phyloP scores from a whole-genome alignment of 2,329 filamentous ascomycete genomes.

The Penicillium aurantiogriseum region DNA sequence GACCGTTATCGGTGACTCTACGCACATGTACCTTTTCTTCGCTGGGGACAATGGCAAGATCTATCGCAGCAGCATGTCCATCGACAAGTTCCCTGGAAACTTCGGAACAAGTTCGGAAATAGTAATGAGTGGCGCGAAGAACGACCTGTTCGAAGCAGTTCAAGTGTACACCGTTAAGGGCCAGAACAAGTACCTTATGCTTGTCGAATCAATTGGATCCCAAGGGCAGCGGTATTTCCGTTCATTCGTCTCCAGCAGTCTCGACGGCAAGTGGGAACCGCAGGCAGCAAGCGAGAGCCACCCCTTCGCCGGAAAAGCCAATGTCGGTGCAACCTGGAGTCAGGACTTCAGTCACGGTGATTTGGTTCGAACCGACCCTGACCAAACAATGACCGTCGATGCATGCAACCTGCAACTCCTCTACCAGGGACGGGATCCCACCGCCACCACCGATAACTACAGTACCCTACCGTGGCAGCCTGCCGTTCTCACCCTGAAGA shows the following conservation, averaged over 20 bases:
- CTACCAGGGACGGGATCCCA: conserved; percentile 58
- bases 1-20: conserved; percentile 60
- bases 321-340: conserved; percentile 64
- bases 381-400: conserved; percentile 63
- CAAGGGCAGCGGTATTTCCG: conserved; percentile 61
- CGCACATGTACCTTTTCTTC: conserved; percentile 67
- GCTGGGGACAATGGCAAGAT: conserved; percentile 66
- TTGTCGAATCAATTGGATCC: conserved; percentile 60
- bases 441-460: conserved; percentile 47
- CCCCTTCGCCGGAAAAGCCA: conserved; percentile 64
- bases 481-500: conserved; percentile 52
- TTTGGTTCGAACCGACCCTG: conserved; percentile 54
- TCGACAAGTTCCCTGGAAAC: conserved; percentile 59
- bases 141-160: conserved; percentile 65
- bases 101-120: conserved; percentile 55
- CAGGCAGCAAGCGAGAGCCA: conserved; percentile 55
- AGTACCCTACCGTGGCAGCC: conserved; percentile 54
- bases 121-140: conserved; percentile 53
- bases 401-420: conserved; percentile 64
- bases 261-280: conserved; percentile 57
- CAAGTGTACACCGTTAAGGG: conserved; percentile 63
- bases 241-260: conserved; percentile 60
- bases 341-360: conserved; percentile 67
- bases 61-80: conserved; percentile 63
- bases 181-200: conserved; percentile 61